Evolutionary conservation across 2,329 filamentous ascomycete species (phyloP).

Genomic region (Ophiostoma piceae): DNA sequence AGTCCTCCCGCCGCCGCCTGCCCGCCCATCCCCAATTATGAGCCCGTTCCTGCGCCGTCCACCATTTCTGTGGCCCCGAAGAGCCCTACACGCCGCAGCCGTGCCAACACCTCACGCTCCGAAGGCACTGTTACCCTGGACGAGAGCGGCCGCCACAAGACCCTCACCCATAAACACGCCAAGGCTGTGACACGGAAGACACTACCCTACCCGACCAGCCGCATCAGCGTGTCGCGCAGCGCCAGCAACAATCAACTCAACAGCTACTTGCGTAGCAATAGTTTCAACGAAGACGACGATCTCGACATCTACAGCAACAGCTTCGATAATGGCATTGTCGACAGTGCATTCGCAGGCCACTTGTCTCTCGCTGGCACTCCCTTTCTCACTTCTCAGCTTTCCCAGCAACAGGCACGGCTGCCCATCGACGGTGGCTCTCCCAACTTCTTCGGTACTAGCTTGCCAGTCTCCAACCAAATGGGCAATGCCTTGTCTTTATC

Average conservation of each 20-base stretch:
- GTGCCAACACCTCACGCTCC: slow-evolving; percentile 57
- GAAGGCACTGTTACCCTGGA: slow-evolving; percentile 57
- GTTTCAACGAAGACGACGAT: slow-evolving; percentile 31
- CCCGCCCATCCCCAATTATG: not conserved
- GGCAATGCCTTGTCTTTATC: slow-evolving; percentile 42
- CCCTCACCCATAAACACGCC: slow-evolving; percentile 53
- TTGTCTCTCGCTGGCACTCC: slow-evolving; percentile 9
- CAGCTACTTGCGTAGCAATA: not conserved
- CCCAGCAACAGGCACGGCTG: slow-evolving; percentile 44
- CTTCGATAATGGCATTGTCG: slow-evolving; percentile 24
- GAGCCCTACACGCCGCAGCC: slow-evolving; percentile 32
- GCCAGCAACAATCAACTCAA: slow-evolving; percentile 36
- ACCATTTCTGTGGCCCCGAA: slow-evolving; percentile 35
- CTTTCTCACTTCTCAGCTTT: slow-evolving; percentile 24
- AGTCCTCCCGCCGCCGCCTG: slow-evolving; percentile 38
- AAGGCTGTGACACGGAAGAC: slow-evolving; percentile 56
- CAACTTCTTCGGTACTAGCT: slow-evolving; percentile 43
- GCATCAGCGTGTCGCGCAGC: slow-evolving; percentile 55
- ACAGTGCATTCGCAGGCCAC: slow-evolving; percentile 36
- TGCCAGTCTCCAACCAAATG: slow-evolving; percentile 37
- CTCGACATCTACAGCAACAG: slow-evolving; percentile 30
- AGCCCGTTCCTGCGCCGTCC: not conserved
- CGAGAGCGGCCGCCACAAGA: slow-evolving; percentile 60
- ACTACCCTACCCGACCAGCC: slow-evolving; percentile 56
- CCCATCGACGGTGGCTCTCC: slow-evolving; percentile 61